Percentiles rank a stretch among this genome's conserved stretches.
These are phyloP conservation scores for Jatropha multifida DNA, from an alignment of 441 rosid genomes.

Conservation along the genomic window DNA sequence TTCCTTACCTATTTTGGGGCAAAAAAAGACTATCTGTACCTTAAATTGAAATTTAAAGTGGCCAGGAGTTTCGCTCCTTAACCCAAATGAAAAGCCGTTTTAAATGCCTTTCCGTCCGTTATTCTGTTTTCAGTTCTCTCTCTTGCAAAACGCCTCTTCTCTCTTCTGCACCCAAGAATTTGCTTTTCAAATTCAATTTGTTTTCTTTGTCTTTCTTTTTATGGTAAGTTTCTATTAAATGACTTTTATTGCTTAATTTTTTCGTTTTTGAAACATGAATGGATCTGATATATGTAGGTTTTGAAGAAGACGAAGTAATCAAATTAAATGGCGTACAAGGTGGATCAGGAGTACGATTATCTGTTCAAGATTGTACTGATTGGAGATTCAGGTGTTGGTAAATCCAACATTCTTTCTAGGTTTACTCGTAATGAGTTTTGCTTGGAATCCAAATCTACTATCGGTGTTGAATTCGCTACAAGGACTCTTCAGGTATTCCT, in stretches of 20 bases:
- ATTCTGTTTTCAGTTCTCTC: slow-evolving; percentile 25
- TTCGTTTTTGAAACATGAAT: slow-evolving; percentile 9
- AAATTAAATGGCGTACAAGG: slow-evolving; percentile 54
- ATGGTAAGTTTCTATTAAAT: slow-evolving; percentile 24
- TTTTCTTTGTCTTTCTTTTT: background rate
- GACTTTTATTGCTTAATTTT: background rate
- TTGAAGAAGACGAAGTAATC: background rate
- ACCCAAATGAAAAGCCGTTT: slow-evolving; percentile 38
- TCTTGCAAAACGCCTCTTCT: slow-evolving; percentile 3
- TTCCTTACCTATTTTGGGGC: too few species aligned
- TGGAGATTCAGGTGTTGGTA: slow-evolving; percentile 97
- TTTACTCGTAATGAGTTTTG: slow-evolving; percentile 89
- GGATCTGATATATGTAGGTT: slow-evolving; percentile 5
- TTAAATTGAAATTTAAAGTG: slow-evolving; percentile 5
- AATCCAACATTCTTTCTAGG: slow-evolving; percentile 88
- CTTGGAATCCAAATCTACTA: slow-evolving; percentile 92
- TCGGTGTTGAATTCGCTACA: slow-evolving; percentile 95
- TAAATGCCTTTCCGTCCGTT: slow-evolving; percentile 33
- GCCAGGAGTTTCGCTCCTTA: slow-evolving; percentile 26
- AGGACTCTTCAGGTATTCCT: slow-evolving; percentile 71
- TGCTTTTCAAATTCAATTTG: background rate
- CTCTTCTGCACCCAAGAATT: background rate
- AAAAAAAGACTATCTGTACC: too few species aligned
- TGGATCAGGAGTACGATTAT: slow-evolving; percentile 89
- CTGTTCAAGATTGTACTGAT: slow-evolving; percentile 93